phyloP scores from a whole-genome alignment of 2,329 filamentous ascomycete species.

The Incumbomyces lentus region DNA sequence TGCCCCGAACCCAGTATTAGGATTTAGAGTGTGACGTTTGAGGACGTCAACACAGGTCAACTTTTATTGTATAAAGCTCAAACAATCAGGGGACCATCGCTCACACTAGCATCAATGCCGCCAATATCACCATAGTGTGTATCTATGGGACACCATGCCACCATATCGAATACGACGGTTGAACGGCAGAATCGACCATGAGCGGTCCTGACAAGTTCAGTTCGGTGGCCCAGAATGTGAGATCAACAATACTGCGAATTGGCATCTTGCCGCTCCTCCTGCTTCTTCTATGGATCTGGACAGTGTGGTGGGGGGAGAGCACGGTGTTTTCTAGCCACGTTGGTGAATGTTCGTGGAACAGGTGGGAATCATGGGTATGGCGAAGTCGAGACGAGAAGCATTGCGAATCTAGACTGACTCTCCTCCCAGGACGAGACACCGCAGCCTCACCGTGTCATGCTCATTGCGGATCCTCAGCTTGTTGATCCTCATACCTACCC shows the following conservation, averaged over 20 bases:
- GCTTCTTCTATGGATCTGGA: conserved; percentile 62
- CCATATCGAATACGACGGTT: background rate
- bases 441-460: conserved; percentile 69
- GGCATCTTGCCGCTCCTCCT: conserved; percentile 50
- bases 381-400: background rate
- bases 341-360: conserved; percentile 64
- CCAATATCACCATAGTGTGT: background rate
- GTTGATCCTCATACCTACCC: conserved; percentile 94
- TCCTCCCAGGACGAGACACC: conserved; percentile 58
- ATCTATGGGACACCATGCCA: background rate
- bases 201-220: background rate
- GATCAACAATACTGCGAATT: background rate
- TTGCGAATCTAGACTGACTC: conserved; percentile 2
- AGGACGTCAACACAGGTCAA: too few relatives aligned
- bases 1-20: too few relatives aligned
- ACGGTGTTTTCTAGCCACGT: conserved; percentile 64
- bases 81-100: too few relatives aligned
- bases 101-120: background rate
- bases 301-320: conserved; percentile 77
- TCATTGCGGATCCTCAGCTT: conserved; percentile 83
- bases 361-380: conserved; percentile 86
- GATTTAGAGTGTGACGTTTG: too few relatives aligned
- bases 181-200: conserved; percentile 1
- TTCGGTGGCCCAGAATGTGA: background rate
- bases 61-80: too few relatives aligned